phyloP scores from a whole-genome alignment of 306 rosid species.

The Astragalus membranaceus region DNA sequence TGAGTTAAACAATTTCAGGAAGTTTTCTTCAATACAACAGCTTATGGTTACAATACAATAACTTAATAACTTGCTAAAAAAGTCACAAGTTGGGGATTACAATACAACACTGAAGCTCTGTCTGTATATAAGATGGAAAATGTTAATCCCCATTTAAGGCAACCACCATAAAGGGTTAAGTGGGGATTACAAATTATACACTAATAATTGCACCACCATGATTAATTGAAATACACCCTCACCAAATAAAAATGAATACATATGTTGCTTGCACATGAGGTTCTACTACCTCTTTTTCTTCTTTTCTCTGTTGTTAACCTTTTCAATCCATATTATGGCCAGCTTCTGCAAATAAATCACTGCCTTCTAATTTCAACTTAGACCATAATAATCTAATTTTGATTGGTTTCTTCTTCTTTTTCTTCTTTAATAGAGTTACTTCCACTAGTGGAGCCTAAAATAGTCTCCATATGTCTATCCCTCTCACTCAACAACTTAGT shows the following conservation, averaged over 20 bases:
- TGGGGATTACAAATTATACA: conserved; percentile 2
- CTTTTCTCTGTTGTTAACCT: not conserved
- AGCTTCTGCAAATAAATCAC: conserved; percentile 9
- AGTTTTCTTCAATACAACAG: not conserved
- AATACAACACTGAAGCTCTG: not conserved
- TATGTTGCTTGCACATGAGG: not conserved
- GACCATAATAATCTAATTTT: conserved; percentile 8
- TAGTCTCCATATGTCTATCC: conserved; percentile 47
- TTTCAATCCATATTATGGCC: conserved; percentile 9
- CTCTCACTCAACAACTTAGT: conserved; percentile 53
- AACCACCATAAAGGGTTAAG: not conserved
- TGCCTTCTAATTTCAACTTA: not conserved
- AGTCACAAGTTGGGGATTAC: no score
- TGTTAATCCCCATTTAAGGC: conserved; percentile 3
- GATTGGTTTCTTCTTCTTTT: not conserved
- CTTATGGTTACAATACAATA: not conserved
- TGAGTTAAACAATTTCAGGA: not conserved
- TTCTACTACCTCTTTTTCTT: not conserved
- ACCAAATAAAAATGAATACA: no score
- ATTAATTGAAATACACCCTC: not conserved
- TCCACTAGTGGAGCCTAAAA: conserved; percentile 25
- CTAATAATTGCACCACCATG: not conserved
- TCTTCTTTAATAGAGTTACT: conserved; percentile 6
- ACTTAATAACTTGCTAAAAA: conserved; percentile 15
- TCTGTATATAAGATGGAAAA: not conserved